These are phyloP conservation scores for Apiospora koreana DNA, from an alignment of 2,329 filamentous ascomycete species.

Conservation along the genomic window DNA sequence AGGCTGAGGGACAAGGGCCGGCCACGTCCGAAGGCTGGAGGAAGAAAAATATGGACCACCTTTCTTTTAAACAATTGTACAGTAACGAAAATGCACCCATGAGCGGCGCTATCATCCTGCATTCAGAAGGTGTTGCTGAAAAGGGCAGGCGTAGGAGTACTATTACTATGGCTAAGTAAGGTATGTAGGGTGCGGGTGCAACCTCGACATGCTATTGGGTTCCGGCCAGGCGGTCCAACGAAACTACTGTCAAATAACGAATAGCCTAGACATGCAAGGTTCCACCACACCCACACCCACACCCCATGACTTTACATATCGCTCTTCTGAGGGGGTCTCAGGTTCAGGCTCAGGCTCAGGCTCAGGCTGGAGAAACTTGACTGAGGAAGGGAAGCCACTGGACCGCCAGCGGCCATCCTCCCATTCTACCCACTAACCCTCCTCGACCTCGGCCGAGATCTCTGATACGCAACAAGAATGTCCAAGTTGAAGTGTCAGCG, in stretches of 20 bases:
- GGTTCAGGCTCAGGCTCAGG: too few relatives aligned
- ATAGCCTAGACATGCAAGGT: neutral
- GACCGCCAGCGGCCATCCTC: neutral
- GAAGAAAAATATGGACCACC: neutral
- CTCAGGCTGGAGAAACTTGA: neutral
- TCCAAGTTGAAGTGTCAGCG: neutral
- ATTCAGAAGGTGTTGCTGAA: conserved; percentile 4
- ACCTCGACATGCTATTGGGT: conserved; percentile 14
- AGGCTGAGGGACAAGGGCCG: neutral
- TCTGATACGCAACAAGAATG: neutral
- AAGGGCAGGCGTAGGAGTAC: neutral
- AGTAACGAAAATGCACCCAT: neutral
- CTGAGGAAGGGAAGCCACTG: neutral
- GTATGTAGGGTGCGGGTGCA: conserved; percentile 2
- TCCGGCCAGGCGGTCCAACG: conserved; percentile 13
- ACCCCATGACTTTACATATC: neutral
- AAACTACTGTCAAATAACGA: neutral
- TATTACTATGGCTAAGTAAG: neutral
- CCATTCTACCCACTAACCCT: neutral
- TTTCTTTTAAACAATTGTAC: neutral
- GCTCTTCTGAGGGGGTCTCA: neutral
- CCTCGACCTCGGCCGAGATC: neutral
- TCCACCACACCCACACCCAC: conserved; percentile 7
- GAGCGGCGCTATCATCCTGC: neutral
- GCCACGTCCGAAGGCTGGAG: neutral